Base-by-base conservation (phyloP, 2,329 filamentous ascomycete genomes). In the Chrysoporthe cubensis region DNA sequence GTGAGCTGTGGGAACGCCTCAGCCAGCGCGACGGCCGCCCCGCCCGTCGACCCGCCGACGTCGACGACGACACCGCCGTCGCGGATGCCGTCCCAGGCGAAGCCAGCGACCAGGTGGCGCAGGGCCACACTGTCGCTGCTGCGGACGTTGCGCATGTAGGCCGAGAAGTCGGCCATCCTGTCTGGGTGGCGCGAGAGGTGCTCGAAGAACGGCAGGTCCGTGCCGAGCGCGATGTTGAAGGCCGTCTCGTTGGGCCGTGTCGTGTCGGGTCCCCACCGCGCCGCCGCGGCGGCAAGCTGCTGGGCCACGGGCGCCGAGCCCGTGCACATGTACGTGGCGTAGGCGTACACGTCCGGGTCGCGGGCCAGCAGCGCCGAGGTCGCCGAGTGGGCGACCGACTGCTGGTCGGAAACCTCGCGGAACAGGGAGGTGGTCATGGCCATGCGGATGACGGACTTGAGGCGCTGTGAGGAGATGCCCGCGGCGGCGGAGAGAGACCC, bases 341-440 rank as follows among this genome's bases (percentile, higher is more conserved):
- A 76, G 67, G 75, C 74, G 14, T 67, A 67, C 62, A 74, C 50
- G 66, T 71, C 40, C 1, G 58, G 59, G 54, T 73, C 68, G 4
- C 65, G 64, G 2, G 63, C 67, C 8, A 79, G 69, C 2, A 72
- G 62, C 5, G 71, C 72, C 8, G 78, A 79, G 3, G 72, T 71
- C 4, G 73, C 72, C 4, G 71, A 75, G 67, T 79, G 78, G 4
- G 72, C 73, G 42, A 79, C 62, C 3, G 64, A 58, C 8, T 73
- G 68, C 14, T 72, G 65, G 16, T 70, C 64, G 0, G 71, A 72
- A 46, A 18, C 44, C 64, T 79, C 76, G n/a, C 61, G 57, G 68
- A 79, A 75, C n/a, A 79, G 64, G 2, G 66, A 65, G 54, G 69
- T 73, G 11, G 75, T 78, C 71, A 79, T 78, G n/a, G 75, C 75